Evolutionary conservation across 805 yeast genomes (phyloP).

Genomic region (Myxozyma kluyveri): DNA sequence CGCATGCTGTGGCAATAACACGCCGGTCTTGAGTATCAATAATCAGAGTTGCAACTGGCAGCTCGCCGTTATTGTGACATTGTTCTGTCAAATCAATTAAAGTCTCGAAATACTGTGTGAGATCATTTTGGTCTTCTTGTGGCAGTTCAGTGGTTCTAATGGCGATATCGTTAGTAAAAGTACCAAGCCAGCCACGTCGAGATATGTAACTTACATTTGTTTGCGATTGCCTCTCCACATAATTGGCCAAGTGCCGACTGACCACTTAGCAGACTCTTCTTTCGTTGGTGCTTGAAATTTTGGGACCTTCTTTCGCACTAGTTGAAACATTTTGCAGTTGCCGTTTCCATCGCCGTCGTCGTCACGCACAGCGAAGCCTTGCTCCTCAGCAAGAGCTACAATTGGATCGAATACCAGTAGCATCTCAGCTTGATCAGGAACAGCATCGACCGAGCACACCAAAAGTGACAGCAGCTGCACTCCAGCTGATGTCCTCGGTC

Average conservation of each 20-base stretch:
- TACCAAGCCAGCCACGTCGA: not conserved
- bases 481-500: constrained; percentile 1
- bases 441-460: constrained; percentile 47
- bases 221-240: constrained; percentile 90
- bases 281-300: constrained; percentile 64
- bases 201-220: constrained; percentile 31
- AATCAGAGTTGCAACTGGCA: constrained; percentile 60
- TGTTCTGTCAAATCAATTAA: constrained; percentile 35
- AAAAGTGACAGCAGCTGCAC: constrained; percentile 38
- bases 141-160: constrained; percentile 50
- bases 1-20: constrained; percentile 44
- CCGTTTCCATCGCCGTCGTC: not conserved
- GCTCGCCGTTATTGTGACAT: constrained; percentile 22
- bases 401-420: constrained; percentile 31
- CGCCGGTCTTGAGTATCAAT: constrained; percentile 54
- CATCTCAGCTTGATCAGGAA: constrained; percentile 35
- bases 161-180: constrained; percentile 46
- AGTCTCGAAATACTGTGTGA: constrained; percentile 38
- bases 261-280: constrained; percentile 66
- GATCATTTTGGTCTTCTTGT: constrained; percentile 47
- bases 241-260: constrained; percentile 73
- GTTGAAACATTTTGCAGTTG: constrained; percentile 14
- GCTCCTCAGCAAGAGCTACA: not conserved
- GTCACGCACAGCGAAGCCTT: constrained; percentile 2
- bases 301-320: constrained; percentile 48